phyloP scores from a whole-genome alignment of 2,329 filamentous ascomycete genomes.

The Aspergillus piperis region DNA sequence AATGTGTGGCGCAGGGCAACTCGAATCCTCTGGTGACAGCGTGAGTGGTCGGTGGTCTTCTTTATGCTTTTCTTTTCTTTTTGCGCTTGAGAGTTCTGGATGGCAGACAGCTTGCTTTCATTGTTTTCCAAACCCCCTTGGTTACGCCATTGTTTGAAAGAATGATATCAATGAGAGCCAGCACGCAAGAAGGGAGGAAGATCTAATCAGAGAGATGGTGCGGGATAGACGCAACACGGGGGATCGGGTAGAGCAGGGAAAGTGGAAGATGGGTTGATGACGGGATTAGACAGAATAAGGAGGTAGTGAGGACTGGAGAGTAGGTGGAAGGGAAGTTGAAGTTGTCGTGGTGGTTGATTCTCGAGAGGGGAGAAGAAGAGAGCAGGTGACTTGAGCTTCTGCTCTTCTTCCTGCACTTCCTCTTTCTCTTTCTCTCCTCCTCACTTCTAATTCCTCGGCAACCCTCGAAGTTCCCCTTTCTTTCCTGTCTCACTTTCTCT shows the following conservation, averaged over 20 bases:
- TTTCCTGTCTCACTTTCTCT: not conserved
- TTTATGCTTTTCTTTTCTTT: slow-evolving; percentile 21
- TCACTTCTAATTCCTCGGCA: not conserved
- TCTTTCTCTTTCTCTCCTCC: not conserved
- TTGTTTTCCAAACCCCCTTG: slow-evolving; percentile 15
- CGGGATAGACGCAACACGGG: not conserved
- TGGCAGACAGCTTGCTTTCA: slow-evolving; percentile 18
- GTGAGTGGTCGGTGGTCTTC: slow-evolving; percentile 2
- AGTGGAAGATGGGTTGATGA: not conserved
- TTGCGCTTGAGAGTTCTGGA: slow-evolving; percentile 20
- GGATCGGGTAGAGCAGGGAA: slow-evolving; percentile 8
- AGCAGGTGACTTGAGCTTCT: slow-evolving; percentile 7
- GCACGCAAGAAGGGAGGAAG: slow-evolving; percentile 12
- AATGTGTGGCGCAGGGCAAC: not conserved
- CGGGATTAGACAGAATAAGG: not conserved
- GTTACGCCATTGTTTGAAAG: slow-evolving; percentile 25
- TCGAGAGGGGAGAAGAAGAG: not conserved
- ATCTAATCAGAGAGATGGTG: not conserved
- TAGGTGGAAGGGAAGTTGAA: not conserved
- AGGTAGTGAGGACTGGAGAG: not conserved
- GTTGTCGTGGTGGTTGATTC: not conserved
- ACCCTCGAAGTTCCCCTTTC: not conserved
- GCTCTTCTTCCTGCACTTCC: no score
- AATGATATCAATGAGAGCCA: slow-evolving; percentile 20
- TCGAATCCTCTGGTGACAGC: not conserved